Evolutionary conservation across 176 grass and related monocot genomes (phyloP).

Genomic region (Hordeum vulgare): DNA sequence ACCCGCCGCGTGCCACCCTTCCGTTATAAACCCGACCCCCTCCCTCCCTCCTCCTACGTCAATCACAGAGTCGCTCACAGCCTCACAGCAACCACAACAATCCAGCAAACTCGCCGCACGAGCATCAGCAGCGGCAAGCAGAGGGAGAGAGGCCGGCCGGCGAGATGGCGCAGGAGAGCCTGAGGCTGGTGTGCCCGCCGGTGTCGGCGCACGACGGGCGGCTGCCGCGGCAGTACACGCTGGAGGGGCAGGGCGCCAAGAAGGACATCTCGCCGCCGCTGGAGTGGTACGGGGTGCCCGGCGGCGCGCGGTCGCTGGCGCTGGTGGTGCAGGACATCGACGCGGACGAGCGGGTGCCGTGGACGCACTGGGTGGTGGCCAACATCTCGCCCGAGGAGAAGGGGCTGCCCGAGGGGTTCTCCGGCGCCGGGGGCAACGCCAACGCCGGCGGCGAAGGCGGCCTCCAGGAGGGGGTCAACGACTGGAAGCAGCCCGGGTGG

Average conservation of each 20-base stretch:
- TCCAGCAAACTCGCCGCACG: neutral
- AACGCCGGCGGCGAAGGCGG: constrained; percentile 4
- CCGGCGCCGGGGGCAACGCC: constrained; percentile 21
- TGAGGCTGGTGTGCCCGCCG: constrained; percentile 68
- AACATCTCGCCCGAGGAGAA: constrained; percentile 57
- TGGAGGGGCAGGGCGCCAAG: constrained; percentile 60
- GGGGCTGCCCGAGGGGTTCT: constrained; percentile 74
- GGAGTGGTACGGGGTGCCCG: constrained; percentile 95
- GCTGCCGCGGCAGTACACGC: constrained; percentile 67
- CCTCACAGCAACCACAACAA: neutral
- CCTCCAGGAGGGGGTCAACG: constrained; percentile 82
- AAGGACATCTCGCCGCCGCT: constrained; percentile 85
- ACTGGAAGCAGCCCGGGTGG: constrained; percentile 84
- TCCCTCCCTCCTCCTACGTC: neutral
- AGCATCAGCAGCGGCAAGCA: neutral
- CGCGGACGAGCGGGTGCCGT: constrained; percentile 49
- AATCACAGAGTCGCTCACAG: neutral
- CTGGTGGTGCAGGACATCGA: constrained; percentile 73
- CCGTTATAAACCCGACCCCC: neutral
- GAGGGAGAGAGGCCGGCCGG: neutral
- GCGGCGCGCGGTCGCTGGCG: constrained; percentile 54
- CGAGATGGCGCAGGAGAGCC: constrained; percentile 47
- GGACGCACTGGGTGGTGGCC: constrained; percentile 93
- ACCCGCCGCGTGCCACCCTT: neutral
- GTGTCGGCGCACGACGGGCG: constrained; percentile 44